phyloP scores from a whole-genome alignment of 352 stramenopile genomes.

The Phytophthora brassicae region DNA sequence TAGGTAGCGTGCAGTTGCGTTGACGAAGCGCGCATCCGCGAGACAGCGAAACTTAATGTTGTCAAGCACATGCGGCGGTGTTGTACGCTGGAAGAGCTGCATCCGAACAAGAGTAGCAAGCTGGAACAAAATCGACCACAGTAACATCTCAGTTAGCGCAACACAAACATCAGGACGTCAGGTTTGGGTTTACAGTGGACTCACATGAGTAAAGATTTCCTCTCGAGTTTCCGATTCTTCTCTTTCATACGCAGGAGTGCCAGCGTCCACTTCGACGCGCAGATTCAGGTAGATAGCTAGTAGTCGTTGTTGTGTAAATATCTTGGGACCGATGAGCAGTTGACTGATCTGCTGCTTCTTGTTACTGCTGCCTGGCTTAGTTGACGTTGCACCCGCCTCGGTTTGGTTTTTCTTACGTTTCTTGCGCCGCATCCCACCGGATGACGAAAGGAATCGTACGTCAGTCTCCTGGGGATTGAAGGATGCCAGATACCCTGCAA shows the following conservation, averaged over 20 bases:
- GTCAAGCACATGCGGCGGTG: conserved; percentile 64
- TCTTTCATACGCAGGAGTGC: conserved; percentile 1
- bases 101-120: conserved; percentile 75
- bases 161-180: background rate
- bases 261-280: conserved; percentile 47
- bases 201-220: conserved; percentile 78
- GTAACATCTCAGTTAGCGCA: background rate
- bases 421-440: conserved; percentile 49
- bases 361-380: conserved; percentile 13
- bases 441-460: conserved; percentile 69
- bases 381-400: conserved; percentile 9
- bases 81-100: conserved; percentile 77
- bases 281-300: conserved; percentile 81
- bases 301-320: conserved; percentile 73
- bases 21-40: conserved; percentile 67
- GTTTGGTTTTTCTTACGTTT: conserved; percentile 41
- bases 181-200: conserved; percentile 9
- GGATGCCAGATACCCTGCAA: conserved; percentile 73
- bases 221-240: conserved; percentile 52
- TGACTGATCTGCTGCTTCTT: conserved; percentile 60
- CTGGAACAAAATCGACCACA: conserved; percentile 25
- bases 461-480: conserved; percentile 84
- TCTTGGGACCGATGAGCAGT: conserved; percentile 66
- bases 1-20: conserved; percentile 52
- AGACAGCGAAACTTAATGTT: conserved; percentile 82